Base-by-base conservation (phyloP, 345 rosid genomes). In the Luvunga scandens region DNA sequence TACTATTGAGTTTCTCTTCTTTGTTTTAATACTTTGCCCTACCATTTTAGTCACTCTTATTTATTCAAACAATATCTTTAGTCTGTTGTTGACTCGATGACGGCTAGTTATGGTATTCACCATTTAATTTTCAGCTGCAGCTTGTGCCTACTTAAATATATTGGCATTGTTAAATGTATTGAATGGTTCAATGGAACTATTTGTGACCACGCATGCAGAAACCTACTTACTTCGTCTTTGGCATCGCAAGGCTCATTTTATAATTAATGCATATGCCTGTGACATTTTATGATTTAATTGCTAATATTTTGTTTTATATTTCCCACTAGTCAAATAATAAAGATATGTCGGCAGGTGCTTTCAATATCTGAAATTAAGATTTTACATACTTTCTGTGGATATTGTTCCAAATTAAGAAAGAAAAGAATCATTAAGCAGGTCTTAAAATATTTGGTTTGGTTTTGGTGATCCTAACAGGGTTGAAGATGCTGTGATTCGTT, bases 401-500 rank as follows among this genome's bases (percentile, higher is more conserved):
- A 30, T 13, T 25, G 4, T 24, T 24, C 19, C 30, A 60, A 60
- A 42, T 28, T 38, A 27, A 27, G 55, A 61, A 19, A 39, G 42
- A 62, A 50, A 31, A 75, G 2, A 12, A 48, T 6, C 24, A 3
- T 65, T 22, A n/a, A n/a, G 45, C n/a, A 48, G 53, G 34, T 9
- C 31, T 16, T 14, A 36, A 64, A 48, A 21, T 33, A 53, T 53
- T 55, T 33, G 61, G 28, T 33, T 65, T 48, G 19, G 7, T 6
- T 33, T 53, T 60, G 78, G 66, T 72, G 28, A 63, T 69, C 55
- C 57, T 39, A 62, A 76, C 87, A 95, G 98, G 98, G 98, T 92
- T 75, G 98, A 95, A 84, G 99, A 96, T 88, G 98, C 99, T 68
- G 97, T 94, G 4, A 92, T 96, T 79, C 95, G 98, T 2, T 96